Conservation (phyloP, 2,329 filamentous ascomycete species). For the Cladosporium sp. region DNA sequence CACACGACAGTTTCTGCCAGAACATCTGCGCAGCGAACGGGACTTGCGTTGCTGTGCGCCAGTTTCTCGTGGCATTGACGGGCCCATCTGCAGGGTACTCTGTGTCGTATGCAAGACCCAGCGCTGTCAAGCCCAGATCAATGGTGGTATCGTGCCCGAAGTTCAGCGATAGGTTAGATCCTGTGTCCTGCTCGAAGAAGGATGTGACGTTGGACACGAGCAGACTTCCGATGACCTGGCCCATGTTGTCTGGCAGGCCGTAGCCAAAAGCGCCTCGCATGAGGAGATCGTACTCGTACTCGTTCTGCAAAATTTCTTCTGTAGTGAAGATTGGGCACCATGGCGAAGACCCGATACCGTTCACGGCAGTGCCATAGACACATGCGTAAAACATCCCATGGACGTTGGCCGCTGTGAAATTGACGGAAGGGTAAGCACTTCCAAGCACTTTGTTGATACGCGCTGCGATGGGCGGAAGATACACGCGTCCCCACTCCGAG, state of each 20-base stretch:
- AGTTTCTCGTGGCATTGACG: not conserved
- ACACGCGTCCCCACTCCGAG: not conserved
- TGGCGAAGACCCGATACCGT: not conserved
- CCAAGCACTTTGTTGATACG: conserved; percentile 7
- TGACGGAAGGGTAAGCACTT: not conserved
- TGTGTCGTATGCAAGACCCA: conserved; percentile 7
- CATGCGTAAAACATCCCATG: conserved; percentile 1
- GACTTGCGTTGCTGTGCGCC: conserved; percentile 2
- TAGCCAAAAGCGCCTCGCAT: conserved; percentile 5
- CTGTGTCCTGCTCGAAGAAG: not conserved
- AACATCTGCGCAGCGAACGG: conserved; percentile 8
- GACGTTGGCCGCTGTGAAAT: not conserved
- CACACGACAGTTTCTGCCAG: conserved; percentile 5
- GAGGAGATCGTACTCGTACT: conserved; percentile 6
- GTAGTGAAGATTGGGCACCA: not conserved
- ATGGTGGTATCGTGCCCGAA: conserved; percentile 2
- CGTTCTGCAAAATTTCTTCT: conserved; percentile 6
- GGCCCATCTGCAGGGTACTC: conserved; percentile 1
- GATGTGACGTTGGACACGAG: conserved; percentile 6
- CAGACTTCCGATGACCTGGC: not conserved
- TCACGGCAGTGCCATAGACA: conserved; percentile 1
- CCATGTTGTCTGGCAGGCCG: not conserved
- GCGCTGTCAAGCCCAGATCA: conserved; percentile 3
- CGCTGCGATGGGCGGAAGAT: not conserved
- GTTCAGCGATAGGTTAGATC: not conserved